Percentiles rank a stretch among this genome's conserved stretches.
Conservation (phyloP, 352 stramenopile genomes). For the Globisporangium irregulare region DNA sequence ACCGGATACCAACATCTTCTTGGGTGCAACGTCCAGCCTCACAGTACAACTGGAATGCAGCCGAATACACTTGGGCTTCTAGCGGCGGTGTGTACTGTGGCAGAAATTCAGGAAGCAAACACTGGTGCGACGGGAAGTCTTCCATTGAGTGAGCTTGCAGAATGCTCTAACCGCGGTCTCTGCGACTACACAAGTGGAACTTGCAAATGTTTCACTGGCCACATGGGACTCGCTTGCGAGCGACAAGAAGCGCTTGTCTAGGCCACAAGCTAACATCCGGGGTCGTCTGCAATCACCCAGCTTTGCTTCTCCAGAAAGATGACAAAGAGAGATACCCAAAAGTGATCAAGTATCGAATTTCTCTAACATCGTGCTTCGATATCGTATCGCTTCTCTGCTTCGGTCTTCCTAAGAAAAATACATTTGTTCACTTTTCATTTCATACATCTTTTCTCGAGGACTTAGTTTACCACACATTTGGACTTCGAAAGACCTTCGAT, state of each 20-base stretch:
- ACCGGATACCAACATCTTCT: slow-evolving; percentile 61
- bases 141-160: not conserved
- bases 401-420: no score
- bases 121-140: not conserved
- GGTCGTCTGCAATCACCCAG: not conserved
- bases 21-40: slow-evolving; percentile 38
- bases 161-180: slow-evolving; percentile 58
- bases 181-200: slow-evolving; percentile 53
- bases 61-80: slow-evolving; percentile 19
- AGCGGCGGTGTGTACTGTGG: slow-evolving; percentile 28
- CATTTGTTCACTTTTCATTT: no score
- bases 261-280: not conserved
- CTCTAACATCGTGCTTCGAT: no score
- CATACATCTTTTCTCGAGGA: no score
- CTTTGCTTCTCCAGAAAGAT: not conserved
- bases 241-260: slow-evolving; percentile 61
- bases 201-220: slow-evolving; percentile 65
- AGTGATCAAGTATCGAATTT: no score
- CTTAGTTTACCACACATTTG: no score
- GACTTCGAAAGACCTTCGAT: no score
- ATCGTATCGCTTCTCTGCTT: no score
- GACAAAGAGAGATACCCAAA: no score
- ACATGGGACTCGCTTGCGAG: slow-evolving; percentile 76
- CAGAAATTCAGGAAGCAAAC: slow-evolving; percentile 26
- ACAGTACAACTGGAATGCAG: slow-evolving; percentile 34